Percentiles rank a stretch among this genome's conserved stretches.
These are phyloP conservation scores for Pseudogymnoascus sp. DNA, from an alignment of 2,329 filamentous ascomycete genomes.

Conservation along the genomic window DNA sequence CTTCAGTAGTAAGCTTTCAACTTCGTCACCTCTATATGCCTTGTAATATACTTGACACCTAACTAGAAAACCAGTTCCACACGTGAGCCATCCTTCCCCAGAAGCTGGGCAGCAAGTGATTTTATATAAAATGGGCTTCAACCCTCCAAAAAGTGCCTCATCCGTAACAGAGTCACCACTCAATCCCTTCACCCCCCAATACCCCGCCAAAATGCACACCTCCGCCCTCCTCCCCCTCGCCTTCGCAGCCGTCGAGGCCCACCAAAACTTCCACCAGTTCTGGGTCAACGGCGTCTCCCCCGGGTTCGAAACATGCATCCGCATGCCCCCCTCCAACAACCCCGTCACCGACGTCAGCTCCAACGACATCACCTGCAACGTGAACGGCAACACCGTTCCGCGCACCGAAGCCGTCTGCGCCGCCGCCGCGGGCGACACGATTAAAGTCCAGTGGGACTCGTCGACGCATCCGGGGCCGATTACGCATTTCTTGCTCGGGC, in stretches of 20 bases:
- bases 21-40: background rate
- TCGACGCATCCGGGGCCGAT: constrained; percentile 35
- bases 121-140: background rate
- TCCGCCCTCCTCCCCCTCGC: background rate
- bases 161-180: background rate
- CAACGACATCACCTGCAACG: constrained; percentile 44
- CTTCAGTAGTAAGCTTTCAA: background rate
- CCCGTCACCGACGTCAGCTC: constrained; percentile 32
- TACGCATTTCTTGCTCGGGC: constrained; percentile 33
- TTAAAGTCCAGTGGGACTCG: constrained; percentile 34
- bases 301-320: constrained; percentile 37
- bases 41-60: constrained; percentile 4
- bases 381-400: constrained; percentile 23
- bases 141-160: background rate
- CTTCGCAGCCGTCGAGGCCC: constrained; percentile 27
- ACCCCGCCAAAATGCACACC: background rate
- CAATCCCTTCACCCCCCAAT: background rate
- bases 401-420: constrained; percentile 28
- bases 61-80: background rate
- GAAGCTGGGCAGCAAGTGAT: background rate
- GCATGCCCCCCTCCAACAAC: constrained; percentile 43
- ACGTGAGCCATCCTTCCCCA: background rate
- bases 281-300: constrained; percentile 34
- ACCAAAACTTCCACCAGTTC: constrained; percentile 37
- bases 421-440: constrained; percentile 30